Evolutionary conservation across 371 early-diverging fungal species (phyloP).

Genomic region (Haplosporangium sp.): DNA sequence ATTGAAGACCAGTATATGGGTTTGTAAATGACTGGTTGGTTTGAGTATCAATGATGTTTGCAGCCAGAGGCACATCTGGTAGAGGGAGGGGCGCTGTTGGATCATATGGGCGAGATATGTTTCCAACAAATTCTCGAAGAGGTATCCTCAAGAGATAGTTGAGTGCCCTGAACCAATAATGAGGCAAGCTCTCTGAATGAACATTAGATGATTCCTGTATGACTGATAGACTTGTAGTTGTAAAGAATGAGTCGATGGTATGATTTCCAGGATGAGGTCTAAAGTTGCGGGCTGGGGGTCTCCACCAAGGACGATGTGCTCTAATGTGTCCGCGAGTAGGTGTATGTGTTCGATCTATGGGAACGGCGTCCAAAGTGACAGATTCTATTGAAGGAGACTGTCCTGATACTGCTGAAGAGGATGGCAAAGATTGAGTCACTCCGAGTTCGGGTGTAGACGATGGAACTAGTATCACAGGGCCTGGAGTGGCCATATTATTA

Average conservation of each 20-base stretch:
- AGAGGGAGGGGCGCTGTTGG: slow-evolving; percentile 22
- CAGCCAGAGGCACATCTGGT: slow-evolving; percentile 30
- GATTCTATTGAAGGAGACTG: neutral
- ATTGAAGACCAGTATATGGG: slow-evolving; percentile 4
- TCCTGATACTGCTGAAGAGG: neutral
- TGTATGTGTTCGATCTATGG: neutral
- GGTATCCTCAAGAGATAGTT: slow-evolving; percentile 46
- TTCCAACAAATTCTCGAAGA: slow-evolving; percentile 43
- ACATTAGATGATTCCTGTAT: neutral
- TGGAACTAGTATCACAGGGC: neutral
- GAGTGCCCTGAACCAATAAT: slow-evolving; percentile 31
- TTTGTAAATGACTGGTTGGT: neutral
- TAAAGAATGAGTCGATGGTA: slow-evolving; percentile 7
- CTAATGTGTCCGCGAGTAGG: neutral
- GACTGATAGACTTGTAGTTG: slow-evolving; percentile 1
- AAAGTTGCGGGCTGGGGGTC: slow-evolving; percentile 39
- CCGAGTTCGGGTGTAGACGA: neutral
- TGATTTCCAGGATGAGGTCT: slow-evolving; percentile 42
- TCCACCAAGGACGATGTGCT: slow-evolving; percentile 41
- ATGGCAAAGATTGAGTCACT: neutral
- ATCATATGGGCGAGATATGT: slow-evolving; percentile 31
- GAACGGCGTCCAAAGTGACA: neutral
- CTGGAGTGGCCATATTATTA: neutral
- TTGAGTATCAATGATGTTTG: slow-evolving; percentile 8
- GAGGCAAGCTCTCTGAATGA: slow-evolving; percentile 20